Evolutionary conservation across 2,329 filamentous ascomycete genomes (phyloP), one percentile per base, ranked within the genome.

Genomic region (Blastomyces parvus): DNA sequence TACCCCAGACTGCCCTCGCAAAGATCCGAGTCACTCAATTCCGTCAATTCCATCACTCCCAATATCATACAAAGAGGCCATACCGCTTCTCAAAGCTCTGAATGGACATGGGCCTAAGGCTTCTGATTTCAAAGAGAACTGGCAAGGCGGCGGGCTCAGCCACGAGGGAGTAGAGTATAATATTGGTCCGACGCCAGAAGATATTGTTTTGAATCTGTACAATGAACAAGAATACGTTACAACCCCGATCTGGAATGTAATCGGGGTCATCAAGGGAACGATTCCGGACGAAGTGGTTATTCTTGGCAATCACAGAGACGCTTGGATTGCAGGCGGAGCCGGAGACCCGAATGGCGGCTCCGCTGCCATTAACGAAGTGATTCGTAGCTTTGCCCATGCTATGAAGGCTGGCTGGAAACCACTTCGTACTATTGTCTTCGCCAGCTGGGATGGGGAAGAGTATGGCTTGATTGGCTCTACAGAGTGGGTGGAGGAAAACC

Each of bases 401-500:
- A 74, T 91, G 1, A 81, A 86, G 33, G 82, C 82, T 33, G 90
- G 90, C 17, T 95, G 90, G 90, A 90, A 88, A 74, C 90, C 94
- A 0, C 81, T 91, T 25, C 88, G 93, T 27, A 97, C 93, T 0
- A 90, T 97, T 63, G 90, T 97, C 50, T 93, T 97, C 71, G 91
- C 89, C 85, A 88, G 84, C 73, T 90, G 88, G 88, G 88, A 91
- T 66, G 88, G 87, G 40, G 88, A 91, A 76, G 91, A 96, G 74
- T 96, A 96, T 68, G 90, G 89, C 0, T 82, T 96, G 5, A 76
- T 96, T 17, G 92, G 92, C 4, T 91, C 87, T 61, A 96, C 92
- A 0, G 92, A 96, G 72, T 96, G 91, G 91, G 90, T 96, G 0
- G 91, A 96, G 72, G 90, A 96, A 68, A 90, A 90, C 69, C 76